Percentiles rank a stretch among this genome's conserved stretches.
phyloP scores from a whole-genome alignment of 768 basidiomycete species.

The Cyclocybe aegerita region DNA sequence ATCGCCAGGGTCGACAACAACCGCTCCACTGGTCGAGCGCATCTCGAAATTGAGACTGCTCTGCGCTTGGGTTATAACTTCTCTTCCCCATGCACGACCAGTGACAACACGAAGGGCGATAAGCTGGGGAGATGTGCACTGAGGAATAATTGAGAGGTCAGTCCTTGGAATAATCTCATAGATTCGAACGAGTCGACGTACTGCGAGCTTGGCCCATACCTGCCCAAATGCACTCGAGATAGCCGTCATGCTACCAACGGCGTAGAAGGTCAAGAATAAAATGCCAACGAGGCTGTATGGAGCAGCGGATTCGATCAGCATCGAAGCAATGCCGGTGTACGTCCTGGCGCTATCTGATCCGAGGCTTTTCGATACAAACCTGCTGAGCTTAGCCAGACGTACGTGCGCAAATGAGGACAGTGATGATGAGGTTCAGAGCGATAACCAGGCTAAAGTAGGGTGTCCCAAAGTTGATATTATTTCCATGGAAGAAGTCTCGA shows the following conservation, averaged over 20 bases:
- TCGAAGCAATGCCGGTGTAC: conserved; percentile 36
- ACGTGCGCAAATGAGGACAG: conserved; percentile 36
- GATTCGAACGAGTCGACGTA: conserved; percentile 20
- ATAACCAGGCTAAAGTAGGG: conserved; percentile 42
- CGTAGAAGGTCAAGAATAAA: conserved; percentile 38
- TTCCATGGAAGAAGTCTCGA: conserved; percentile 40
- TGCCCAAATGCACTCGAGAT: conserved; percentile 32
- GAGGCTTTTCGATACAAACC: conserved; percentile 23
- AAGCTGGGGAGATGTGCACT: conserved; percentile 24
- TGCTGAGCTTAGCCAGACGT: conserved; percentile 34
- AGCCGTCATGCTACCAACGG: conserved; percentile 27
- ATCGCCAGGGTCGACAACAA: too few species aligned
- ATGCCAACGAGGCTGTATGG: conserved; percentile 38
- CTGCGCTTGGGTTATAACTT: conserved; percentile 20
- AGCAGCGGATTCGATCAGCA: conserved; percentile 40
- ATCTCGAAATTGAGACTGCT: conserved; percentile 17
- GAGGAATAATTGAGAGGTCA: background rate
- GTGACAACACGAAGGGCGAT: conserved; percentile 23
- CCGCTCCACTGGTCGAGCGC: too few species aligned
- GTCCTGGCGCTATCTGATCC: conserved; percentile 28
- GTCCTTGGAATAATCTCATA: background rate
- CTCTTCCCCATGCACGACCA: conserved; percentile 22
- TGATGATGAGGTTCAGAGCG: conserved; percentile 40
- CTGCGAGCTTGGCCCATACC: conserved; percentile 41
- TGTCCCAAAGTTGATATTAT: conserved; percentile 34